Evolutionary conservation across 106 monocot species (phyloP).

Genomic region (Vanilla planifolia): DNA sequence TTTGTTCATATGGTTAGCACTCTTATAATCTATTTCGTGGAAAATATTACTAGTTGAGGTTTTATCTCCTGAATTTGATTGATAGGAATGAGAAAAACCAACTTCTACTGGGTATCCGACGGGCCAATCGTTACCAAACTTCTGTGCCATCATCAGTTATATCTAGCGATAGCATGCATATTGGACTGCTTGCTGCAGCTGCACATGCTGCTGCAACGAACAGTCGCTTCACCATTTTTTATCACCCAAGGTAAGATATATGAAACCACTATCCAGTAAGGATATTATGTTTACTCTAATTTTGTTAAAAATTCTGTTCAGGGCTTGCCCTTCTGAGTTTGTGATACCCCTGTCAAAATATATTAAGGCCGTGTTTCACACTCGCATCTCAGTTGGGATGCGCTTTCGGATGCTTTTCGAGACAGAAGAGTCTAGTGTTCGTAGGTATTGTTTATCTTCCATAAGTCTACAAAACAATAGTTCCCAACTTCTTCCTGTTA

Average conservation of each 20-base stretch:
- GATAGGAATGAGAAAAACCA: conserved; percentile 95
- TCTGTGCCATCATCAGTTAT: conserved; percentile 91
- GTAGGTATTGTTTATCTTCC: conserved; percentile 45
- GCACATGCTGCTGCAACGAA: conserved; percentile 97
- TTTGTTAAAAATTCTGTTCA: conserved; percentile 12
- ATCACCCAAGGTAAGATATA: conserved; percentile 86
- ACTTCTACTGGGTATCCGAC: conserved; percentile 86
- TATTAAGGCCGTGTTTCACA: conserved; percentile 87
- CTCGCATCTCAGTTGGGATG: conserved; percentile 90
- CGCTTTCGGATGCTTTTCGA: conserved; percentile 98
- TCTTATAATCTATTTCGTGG: background rate
- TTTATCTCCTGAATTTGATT: conserved; percentile 1
- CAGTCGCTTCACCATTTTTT: conserved; percentile 92
- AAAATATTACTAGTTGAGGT: background rate
- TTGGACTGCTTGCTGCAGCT: conserved; percentile 96
- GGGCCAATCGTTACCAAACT: conserved; percentile 72
- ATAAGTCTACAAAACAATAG: background rate
- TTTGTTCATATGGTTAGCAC: conserved; percentile 79
- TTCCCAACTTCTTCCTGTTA: too few species aligned
- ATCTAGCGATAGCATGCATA: conserved; percentile 99
- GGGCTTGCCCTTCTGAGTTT: conserved; percentile 93
- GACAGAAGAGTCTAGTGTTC: conserved; percentile 93
- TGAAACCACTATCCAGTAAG: background rate
- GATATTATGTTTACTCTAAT: background rate
- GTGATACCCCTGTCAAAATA: conserved; percentile 93